These are phyloP conservation scores for Epichloe hybrida DNA, from an alignment of 2,329 filamentous ascomycete species.

Conservation along the genomic window DNA sequence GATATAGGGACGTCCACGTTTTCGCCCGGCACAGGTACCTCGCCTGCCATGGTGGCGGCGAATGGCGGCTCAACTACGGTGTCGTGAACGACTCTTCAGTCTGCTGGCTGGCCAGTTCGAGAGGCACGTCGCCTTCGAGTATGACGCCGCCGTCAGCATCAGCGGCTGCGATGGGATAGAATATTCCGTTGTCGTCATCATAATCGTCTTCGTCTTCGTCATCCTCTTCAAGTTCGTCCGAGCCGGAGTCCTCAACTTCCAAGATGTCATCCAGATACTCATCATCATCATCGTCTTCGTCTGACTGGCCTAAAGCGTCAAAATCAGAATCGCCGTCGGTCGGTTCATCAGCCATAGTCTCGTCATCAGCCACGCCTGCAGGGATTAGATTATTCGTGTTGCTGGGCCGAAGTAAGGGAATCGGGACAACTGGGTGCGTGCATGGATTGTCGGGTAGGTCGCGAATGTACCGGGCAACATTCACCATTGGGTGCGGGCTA, in stretches of 20 bases:
- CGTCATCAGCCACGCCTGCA: neutral
- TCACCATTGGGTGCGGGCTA: conserved; percentile 10
- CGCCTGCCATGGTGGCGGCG: neutral
- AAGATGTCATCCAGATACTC: neutral
- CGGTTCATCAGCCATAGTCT: neutral
- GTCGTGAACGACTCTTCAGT: neutral
- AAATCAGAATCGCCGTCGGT: conserved; percentile 5
- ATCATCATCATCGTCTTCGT: conserved; percentile 9
- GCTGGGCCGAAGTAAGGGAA: neutral
- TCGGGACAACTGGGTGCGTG: neutral
- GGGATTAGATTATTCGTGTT: neutral
- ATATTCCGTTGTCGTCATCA: neutral
- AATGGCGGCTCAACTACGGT: neutral
- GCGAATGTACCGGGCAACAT: conserved; percentile 13
- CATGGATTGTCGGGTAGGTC: conserved; percentile 20
- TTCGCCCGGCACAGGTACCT: neutral
- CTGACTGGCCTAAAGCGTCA: conserved; percentile 9
- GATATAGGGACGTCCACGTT: neutral
- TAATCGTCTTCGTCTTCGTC: neutral
- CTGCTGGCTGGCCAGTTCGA: neutral
- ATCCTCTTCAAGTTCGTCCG: neutral
- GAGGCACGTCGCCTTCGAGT: neutral
- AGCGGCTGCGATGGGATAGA: neutral
- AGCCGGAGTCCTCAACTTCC: neutral
- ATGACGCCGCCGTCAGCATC: neutral